phyloP scores from a whole-genome alignment of 2,329 filamentous ascomycete species.

The Dichotomopilus funicola region DNA sequence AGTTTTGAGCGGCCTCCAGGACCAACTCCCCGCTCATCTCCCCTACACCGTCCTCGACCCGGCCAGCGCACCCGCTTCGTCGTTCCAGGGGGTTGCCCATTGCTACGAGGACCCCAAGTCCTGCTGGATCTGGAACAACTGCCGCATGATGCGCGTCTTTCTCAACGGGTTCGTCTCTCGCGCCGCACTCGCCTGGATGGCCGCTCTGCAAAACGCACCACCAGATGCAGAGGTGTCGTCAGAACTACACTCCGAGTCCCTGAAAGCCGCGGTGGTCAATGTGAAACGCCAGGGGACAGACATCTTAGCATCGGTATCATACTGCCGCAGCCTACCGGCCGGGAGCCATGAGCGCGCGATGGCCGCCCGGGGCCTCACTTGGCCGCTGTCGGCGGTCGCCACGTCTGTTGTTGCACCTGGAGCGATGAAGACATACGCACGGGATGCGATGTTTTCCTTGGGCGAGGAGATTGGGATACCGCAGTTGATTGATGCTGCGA shows the following conservation, averaged over 20 bases:
- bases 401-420: not conserved
- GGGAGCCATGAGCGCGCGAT: not conserved
- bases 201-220: not conserved
- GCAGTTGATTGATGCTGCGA: not conserved
- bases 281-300: not conserved
- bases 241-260: not conserved
- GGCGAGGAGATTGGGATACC: not conserved
- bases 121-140: not conserved
- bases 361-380: not conserved
- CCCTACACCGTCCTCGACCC: not conserved
- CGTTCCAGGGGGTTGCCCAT: not conserved
- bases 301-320: not conserved
- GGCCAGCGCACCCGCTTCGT: not conserved
- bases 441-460: not conserved
- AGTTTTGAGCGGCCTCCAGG: too few species aligned
- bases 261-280: not conserved
- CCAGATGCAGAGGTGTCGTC: not conserved
- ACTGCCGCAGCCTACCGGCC: not conserved
- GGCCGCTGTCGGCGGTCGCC: not conserved
- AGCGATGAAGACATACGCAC: not conserved
- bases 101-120: not conserved
- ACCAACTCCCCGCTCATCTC: not conserved
- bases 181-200: not conserved
- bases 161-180: not conserved
- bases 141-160: not conserved